These are phyloP conservation scores for Syzygium malaccense DNA, from an alignment of 441 rosid species.

Conservation along the genomic window DNA sequence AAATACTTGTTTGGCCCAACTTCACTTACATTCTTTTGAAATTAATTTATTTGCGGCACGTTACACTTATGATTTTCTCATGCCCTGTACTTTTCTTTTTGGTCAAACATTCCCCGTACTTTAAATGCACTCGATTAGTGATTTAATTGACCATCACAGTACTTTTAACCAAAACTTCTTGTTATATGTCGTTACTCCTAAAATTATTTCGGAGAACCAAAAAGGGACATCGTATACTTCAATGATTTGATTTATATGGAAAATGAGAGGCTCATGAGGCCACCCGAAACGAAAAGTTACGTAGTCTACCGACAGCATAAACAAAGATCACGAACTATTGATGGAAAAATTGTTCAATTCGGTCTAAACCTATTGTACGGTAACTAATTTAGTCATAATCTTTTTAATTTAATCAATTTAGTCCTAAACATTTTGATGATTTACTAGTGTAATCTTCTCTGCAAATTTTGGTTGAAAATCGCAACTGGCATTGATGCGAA, in stretches of 20 bases:
- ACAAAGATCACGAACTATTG: not conserved
- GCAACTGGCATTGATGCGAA: rapidly evolving
- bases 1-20: not conserved
- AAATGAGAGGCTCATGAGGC: not conserved
- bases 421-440: not conserved
- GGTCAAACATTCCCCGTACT: not conserved
- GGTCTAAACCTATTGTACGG: rapidly evolving
- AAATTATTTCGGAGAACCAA: not conserved
- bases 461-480: not conserved
- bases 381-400: not conserved
- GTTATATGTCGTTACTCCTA: not conserved
- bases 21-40: not conserved
- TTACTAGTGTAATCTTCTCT: rapidly evolving
- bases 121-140: not conserved
- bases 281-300: not conserved
- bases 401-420: not conserved
- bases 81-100: not conserved
- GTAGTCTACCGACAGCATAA: not conserved
- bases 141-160: not conserved
- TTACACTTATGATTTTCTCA: not conserved
- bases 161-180: not conserved
- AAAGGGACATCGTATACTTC: not conserved
- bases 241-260: not conserved
- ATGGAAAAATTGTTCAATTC: not conserved
- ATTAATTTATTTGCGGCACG: not conserved